Base-by-base conservation (phyloP, 164 flowering plant genomes). In the Saururus chinensis region DNA sequence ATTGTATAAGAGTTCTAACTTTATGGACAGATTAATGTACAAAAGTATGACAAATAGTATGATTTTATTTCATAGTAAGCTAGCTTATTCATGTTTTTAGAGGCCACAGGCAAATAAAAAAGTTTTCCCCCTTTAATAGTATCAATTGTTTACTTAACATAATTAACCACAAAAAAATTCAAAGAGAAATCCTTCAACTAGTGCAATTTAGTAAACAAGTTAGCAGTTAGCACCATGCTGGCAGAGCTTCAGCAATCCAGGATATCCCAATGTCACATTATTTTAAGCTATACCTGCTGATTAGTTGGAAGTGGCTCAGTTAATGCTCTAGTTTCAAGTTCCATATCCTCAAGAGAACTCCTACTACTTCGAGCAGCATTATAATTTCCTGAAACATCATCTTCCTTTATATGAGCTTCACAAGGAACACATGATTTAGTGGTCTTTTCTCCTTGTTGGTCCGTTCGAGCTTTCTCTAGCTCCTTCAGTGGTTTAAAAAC, bases 301-400 rank as follows among this genome's bases (percentile, higher is more conserved):
- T 85, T 90, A 37, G 92, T 86, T 24, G 98, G 98, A 78, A 93
- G 97, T 61, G 98, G 97, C 71, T 93, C 98, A 51, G 95, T 88
- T 62, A 93, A 75, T 40, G 96, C 97, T 73, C 85, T 81, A 53
- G 95, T 90, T 71, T 82, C 89, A 68, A 93, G 79, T 75, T 93
- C 98, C 85, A 90, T 77, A 66, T 93, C 98, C 76, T 93, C 98
- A 59, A 93, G 80, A 64, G 77, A 65, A 67, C 70, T 79, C 68
- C 92, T 77, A 45, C 75, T 68, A 62, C 69, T 64, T 64, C 64
- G 52, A 55, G 57, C 60, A 57, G 75, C 64, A 70, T 59, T 67
- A 25, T 23, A 40, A 6, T 23, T 56, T 51, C 72, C 67, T 67
- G 73, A 67, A 61, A 69, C 71, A 23, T 7, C 69, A 68, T 57